Base-by-base conservation (phyloP, 163 green algal species). In the Chlamydomonas reinhardtii region DNA sequence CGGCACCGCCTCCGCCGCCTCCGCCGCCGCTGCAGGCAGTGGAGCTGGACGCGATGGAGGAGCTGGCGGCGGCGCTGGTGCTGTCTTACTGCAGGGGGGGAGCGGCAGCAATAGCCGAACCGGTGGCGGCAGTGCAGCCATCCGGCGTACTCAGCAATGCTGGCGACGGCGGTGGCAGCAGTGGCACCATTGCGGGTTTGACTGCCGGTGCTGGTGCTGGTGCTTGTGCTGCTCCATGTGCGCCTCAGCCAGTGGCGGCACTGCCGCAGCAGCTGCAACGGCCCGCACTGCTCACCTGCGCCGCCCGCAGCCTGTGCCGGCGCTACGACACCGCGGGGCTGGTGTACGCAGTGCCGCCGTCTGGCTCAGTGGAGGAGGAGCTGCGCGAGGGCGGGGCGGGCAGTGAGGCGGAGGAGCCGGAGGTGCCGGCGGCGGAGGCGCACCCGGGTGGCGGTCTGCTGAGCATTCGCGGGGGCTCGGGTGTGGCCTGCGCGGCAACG, bases 291-390 rank as follows among this genome's bases (percentile, higher is more conserved):
- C 48, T 85, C 31, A 31, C 31, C 39, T 85, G 78, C 52, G 66
- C 78, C 15, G 78, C 78, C 4, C 66, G 78, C 62, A n/a, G 31
- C 29, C 32, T 85, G 34, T 76, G 79, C 35, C 34, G 79, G 73
- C 25, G 37, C 16, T 43, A 11, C 71, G 12, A 43, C 37, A 25
- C 2, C 39, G 27, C 15, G 15, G 71, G 29, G 0, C 12, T 12
- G 32, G 31, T 31, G 12, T 3, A 9, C 1, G 65, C n/a, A 27
- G 31, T n/a, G 2, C n/a, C n/a, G n/a, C n/a, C n/a, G n/a, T n/a
- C n/a, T n/a, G n/a, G n/a, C n/a, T 17, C 48, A 19, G 39, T 15
- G 37, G 71, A 29, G 37, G 39, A 27, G 14, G 37, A 43, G 2
- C 2, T 6, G 37, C 11, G 37, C 3, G 17, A 1, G 71, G 14